Evolutionary conservation across 1,284 basidiomycete species (phyloP), one percentile per base, ranked within the genome.

Genomic region (Malassezia brasiliensis): DNA sequence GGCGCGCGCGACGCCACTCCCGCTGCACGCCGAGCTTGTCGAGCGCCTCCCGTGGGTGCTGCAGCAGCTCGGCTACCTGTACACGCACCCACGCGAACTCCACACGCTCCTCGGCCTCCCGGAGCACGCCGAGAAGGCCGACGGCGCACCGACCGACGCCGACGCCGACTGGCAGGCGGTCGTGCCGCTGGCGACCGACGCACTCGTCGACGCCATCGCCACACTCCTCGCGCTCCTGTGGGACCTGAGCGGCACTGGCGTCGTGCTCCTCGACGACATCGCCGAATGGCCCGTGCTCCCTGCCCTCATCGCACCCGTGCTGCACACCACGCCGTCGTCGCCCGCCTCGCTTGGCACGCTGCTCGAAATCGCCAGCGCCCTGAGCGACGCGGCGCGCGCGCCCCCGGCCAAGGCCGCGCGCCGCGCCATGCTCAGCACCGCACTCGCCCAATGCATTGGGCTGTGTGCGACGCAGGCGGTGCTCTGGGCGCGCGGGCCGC

Each of bases 31-130:
- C n/a, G 44, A 81, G 12, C 88, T 88, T 71, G 81, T 82, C 2
- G 77, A 78, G 2, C 82, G 81, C 53, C 83, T 83, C 0, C 77
- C 90, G 17, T 77, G 81, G 35, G 80, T 91, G n/a, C 78, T 96
- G 0, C 87, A 89, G 69, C 86, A 90, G 59, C 76, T 93, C 53
- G 89, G 89, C 69, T 90, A 90, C 65, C 86, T 88, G 0, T 79
- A 93, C 50, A 85, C 87, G 1, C 90, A 94, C 76, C 90, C 91
- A 7, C 86, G 89, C 65, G 85, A 88, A 63, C 81, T 94, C 19
- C 82, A 84, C 0, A 84, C 83, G 54, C 78, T 89, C 37, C 79
- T 93, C 58, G 87, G 90, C 59, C 17, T 49, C 25, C 78, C 86
- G n/a, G 85, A 85, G 0, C 73, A 80, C 2, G 85, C 86, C n/a